These are phyloP conservation scores for Torulaspora gathmanii DNA, from an alignment of 805 yeast species.

Conservation along the genomic window DNA sequence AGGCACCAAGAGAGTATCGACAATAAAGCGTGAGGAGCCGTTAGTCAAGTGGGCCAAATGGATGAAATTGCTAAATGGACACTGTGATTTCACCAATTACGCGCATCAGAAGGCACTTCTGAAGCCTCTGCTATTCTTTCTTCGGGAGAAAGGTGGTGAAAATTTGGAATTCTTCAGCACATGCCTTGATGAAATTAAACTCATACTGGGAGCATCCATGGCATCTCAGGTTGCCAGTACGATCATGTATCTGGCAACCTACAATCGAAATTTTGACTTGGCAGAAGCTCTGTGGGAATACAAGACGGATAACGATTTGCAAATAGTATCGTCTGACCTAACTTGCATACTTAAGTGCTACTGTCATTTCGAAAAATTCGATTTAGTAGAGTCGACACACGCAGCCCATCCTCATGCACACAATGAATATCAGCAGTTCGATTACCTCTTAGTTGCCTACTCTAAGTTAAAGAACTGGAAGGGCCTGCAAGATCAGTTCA, in stretches of 20 bases:
- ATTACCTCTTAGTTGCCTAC: slow-evolving; percentile 44
- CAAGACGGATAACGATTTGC: slow-evolving; percentile 24
- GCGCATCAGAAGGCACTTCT: slow-evolving; percentile 18
- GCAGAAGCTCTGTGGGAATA: slow-evolving; percentile 33
- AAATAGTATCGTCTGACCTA: slow-evolving; percentile 20
- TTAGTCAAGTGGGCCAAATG: slow-evolving; percentile 27
- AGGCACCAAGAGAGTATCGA: neutral
- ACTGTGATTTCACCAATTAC: slow-evolving; percentile 26
- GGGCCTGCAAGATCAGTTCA: slow-evolving; percentile 52
- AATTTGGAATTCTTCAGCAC: neutral
- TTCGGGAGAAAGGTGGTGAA: slow-evolving; percentile 11
- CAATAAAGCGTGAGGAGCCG: slow-evolving; percentile 9
- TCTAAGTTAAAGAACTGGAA: slow-evolving; percentile 49
- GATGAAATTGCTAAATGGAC: slow-evolving; percentile 25
- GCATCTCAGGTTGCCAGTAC: slow-evolving; percentile 33
- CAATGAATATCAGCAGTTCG: slow-evolving; percentile 42
- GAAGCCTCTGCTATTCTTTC: slow-evolving; percentile 17
- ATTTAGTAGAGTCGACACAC: slow-evolving; percentile 36
- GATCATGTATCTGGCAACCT: slow-evolving; percentile 20
- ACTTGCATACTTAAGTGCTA: slow-evolving; percentile 26
- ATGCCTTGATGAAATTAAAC: slow-evolving; percentile 8
- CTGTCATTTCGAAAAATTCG: slow-evolving; percentile 20
- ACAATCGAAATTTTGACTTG: slow-evolving; percentile 12
- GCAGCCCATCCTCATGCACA: slow-evolving; percentile 40
- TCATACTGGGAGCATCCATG: slow-evolving; percentile 17